Conservation (phyloP, 345 rosid species). For the Limnanthes douglasii region DNA sequence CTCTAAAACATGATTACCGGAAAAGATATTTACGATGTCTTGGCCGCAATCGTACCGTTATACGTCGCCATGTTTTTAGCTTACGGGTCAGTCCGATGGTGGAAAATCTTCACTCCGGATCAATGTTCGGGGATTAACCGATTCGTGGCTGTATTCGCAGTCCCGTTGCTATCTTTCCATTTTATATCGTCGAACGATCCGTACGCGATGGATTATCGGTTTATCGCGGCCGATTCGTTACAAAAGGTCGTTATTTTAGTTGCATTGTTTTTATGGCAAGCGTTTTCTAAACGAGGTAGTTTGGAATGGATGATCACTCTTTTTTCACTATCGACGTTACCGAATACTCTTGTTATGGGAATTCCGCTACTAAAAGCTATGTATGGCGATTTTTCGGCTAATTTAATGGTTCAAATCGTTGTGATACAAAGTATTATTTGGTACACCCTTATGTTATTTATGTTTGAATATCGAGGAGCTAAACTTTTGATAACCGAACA, state of each 20-base stretch:
- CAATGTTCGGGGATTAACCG: conserved; percentile 87
- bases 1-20: conserved; percentile 52
- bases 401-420: conserved; percentile 70
- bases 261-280: conserved; percentile 62
- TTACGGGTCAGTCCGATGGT: conserved; percentile 83
- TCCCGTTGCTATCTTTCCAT: conserved; percentile 73
- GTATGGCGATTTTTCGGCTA: conserved; percentile 72
- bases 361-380: conserved; percentile 72
- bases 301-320: conserved; percentile 79
- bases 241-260: conserved; percentile 56
- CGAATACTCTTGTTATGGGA: conserved; percentile 80
- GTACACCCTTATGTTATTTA: conserved; percentile 70
- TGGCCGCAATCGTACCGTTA: conserved; percentile 68
- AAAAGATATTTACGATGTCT: conserved; percentile 64
- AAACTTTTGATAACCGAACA: conserved; percentile 59
- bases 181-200: conserved; percentile 67
- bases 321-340: conserved; percentile 68
- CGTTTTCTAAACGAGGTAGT: conserved; percentile 32
- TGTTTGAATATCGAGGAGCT: conserved; percentile 79
- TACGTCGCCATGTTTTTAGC: conserved; percentile 81
- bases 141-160: conserved; percentile 76
- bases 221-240: conserved; percentile 72
- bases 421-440: conserved; percentile 73
- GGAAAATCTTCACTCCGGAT: conserved; percentile 79
- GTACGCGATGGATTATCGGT: conserved; percentile 67